Evolutionary conservation across 164 flowering plant species (phyloP).

Genomic region (Sextonia rubra): DNA sequence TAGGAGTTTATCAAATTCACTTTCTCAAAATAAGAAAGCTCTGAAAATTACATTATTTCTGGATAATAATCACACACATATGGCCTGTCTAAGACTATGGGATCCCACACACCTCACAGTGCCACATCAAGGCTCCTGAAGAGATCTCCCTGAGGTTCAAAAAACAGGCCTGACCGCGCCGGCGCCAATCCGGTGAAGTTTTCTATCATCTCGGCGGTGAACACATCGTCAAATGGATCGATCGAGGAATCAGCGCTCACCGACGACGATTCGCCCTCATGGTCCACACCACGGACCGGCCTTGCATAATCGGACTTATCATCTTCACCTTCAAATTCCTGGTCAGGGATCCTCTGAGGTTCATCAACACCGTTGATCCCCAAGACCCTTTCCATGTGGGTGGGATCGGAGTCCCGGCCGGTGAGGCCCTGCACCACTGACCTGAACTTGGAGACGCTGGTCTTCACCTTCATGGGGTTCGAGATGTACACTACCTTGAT

Average conservation of each 20-base stretch:
- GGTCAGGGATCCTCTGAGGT: constrained; percentile 7
- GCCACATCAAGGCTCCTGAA: background rate
- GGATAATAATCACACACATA: background rate
- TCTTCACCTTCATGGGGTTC: constrained; percentile 69
- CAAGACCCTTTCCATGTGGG: background rate
- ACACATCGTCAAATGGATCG: constrained; percentile 27
- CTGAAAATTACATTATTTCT: too few relatives aligned
- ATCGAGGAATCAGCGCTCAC: background rate
- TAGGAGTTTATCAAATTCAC: too few relatives aligned
- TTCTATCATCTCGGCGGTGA: constrained; percentile 20
- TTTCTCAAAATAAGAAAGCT: too few relatives aligned
- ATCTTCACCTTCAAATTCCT: background rate
- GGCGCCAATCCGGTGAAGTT: background rate
- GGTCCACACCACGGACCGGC: background rate
- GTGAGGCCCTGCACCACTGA: constrained; percentile 81
- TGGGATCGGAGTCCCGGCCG: constrained; percentile 25
- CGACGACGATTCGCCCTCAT: background rate
- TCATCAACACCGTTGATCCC: background rate
- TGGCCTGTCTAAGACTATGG: background rate
- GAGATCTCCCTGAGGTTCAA: background rate
- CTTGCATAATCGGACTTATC: background rate
- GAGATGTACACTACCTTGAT: constrained; percentile 80
- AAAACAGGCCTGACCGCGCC: background rate
- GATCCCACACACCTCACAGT: background rate
- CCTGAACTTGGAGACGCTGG: constrained; percentile 59